Evolutionary conservation across 208 protist species (phyloP).

Genomic region (Phytomonas serpens): DNA sequence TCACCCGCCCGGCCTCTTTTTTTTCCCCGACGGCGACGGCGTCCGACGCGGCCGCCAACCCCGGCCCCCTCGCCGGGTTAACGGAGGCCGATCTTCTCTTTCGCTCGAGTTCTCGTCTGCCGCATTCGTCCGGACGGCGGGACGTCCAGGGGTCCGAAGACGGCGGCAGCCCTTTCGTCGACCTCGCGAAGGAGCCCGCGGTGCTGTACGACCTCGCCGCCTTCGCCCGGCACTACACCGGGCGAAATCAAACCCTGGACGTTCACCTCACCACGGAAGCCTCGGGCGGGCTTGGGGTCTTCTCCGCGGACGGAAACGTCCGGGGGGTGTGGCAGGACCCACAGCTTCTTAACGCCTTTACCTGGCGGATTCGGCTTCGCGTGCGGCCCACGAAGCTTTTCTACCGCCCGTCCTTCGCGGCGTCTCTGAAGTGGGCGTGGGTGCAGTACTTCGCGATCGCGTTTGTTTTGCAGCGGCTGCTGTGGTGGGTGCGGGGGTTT

Average conservation of each 20-base stretch:
- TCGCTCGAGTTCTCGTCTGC: constrained; percentile 37
- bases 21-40: constrained; percentile 8
- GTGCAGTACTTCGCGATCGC: constrained; percentile 79
- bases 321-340: constrained; percentile 50
- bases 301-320: constrained; percentile 9
- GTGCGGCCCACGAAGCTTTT: constrained; percentile 36
- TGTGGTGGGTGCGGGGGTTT: constrained; percentile 63
- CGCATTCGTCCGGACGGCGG: constrained; percentile 13
- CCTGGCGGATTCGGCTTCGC: constrained; percentile 53
- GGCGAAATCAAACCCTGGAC: constrained; percentile 50
- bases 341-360: constrained; percentile 55
- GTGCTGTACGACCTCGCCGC: constrained; percentile 41
- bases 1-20: constrained; percentile 9
- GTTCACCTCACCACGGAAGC: constrained; percentile 25
- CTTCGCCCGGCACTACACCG: constrained; percentile 46
- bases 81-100: constrained; percentile 62
- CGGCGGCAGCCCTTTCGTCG: constrained; percentile 38
- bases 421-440: constrained; percentile 77
- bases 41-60: constrained; percentile 13
- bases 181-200: constrained; percentile 21
- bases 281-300: constrained; percentile 40
- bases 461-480: constrained; percentile 57
- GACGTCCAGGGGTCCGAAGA: constrained; percentile 19
- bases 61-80: constrained; percentile 37
- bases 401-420: constrained; percentile 55